Evolutionary conservation across 2,329 filamentous ascomycete genomes (phyloP), one percentile per base, ranked within the genome.

Genomic region (Penicillium psychrosexuale): DNA sequence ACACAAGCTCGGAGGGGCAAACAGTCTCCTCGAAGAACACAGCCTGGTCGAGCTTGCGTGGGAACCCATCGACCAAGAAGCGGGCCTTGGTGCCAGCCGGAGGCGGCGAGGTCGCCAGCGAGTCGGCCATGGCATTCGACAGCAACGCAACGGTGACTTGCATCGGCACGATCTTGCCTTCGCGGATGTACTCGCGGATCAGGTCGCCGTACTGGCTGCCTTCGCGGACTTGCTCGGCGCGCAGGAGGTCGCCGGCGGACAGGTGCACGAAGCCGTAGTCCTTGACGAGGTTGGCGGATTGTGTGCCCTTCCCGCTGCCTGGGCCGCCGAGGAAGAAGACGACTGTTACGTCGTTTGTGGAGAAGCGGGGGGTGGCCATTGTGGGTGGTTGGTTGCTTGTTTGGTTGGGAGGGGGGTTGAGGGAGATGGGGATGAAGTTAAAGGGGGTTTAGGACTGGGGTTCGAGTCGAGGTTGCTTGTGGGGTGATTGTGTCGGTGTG

Each of bases 121-220:
- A 81, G 8, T 82, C 84, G 53, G 81, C 82, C 90, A 99, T 97
- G 55, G 92, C 91, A 75, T 96, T 96, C 77, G 97, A 92, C 40
- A 99, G 83, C 34, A 99, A 78, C 67, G 92, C 88, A 56, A 99
- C 88, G 5, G 94, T 99, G 47, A 97, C 91, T 75, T 97, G 93
- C 90, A 96, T 96, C n/a, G 94, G 94, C 61, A 99, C 94, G 74
- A 99, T 99, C 66, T 86, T 86, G 56, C 94, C 94, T 72, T 99
- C 88, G 70, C 88, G 90, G 81, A 99, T 99, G 79, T 94, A 92
- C 65, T 88, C 83, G 72, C 88, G 88, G 82, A 99, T 99, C 77
- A 97, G 82, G 62, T 91, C 85, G 72, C 94, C 94, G 73, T 96
- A 97, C 75, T 97, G 82, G 61, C 86, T 91, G 55, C 90, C 92